Evolutionary conservation across 2,329 filamentous ascomycete genomes (phyloP).

Genomic region (Fusarium lateritium): DNA sequence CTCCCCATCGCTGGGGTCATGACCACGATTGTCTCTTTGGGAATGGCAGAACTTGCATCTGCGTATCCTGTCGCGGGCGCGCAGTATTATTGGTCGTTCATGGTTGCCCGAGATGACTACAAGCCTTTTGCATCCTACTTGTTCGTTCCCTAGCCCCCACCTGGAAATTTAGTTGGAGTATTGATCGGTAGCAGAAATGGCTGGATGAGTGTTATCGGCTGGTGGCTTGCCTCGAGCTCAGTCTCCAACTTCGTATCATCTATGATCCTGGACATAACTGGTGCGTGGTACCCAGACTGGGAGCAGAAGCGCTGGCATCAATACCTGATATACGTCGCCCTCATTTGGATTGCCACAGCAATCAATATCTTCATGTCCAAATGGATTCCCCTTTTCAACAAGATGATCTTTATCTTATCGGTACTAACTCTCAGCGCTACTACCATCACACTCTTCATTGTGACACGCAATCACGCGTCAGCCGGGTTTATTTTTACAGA

Average conservation of each 20-base stretch:
- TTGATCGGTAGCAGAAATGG: conserved; percentile 17
- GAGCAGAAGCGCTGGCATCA: conserved; percentile 73
- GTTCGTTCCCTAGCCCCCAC: neutral
- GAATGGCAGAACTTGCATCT: conserved; percentile 49
- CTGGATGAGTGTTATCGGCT: conserved; percentile 41
- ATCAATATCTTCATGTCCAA: conserved; percentile 71
- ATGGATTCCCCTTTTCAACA: conserved; percentile 40
- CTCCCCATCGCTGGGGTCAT: conserved; percentile 48
- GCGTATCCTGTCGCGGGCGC: conserved; percentile 49
- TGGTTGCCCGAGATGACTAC: conserved; percentile 42
- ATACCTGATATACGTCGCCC: conserved; percentile 77
- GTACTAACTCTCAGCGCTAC: conserved; percentile 27
- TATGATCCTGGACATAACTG: conserved; percentile 40
- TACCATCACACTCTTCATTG: conserved; percentile 26
- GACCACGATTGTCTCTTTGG: conserved; percentile 47
- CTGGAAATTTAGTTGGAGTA: fast-evolving
- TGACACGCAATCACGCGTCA: conserved; percentile 17
- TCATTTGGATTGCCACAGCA: conserved; percentile 70
- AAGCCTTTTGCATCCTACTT: conserved; percentile 48
- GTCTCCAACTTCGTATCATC: conserved; percentile 44
- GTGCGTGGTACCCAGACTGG: conserved; percentile 63
- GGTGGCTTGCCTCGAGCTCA: conserved; percentile 43
- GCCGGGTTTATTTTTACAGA: conserved; percentile 35
- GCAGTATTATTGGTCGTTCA: conserved; percentile 50
- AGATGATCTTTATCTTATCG: conserved; percentile 28